Conservation (phyloP, 1,284 basidiomycete genomes). For the Vanrija sp. region DNA sequence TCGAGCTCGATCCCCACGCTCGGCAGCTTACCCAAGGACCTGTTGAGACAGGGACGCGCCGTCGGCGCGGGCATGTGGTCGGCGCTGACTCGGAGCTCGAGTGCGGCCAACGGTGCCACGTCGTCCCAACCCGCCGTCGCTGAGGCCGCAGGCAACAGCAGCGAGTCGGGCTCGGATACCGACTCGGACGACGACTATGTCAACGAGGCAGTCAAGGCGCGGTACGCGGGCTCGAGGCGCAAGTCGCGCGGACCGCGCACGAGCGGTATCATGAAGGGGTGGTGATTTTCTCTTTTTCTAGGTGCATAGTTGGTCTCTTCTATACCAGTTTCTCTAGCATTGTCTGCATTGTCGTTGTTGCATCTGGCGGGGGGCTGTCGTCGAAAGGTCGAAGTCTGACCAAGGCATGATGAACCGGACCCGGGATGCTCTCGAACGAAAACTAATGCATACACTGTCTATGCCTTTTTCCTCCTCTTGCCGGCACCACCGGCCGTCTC, state of each 20-base stretch:
- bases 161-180: slow-evolving; percentile 2
- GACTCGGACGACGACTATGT: slow-evolving; percentile 16
- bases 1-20: slow-evolving; percentile 19
- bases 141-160: background rate
- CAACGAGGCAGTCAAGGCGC: slow-evolving; percentile 6
- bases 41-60: slow-evolving; percentile 6
- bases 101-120: background rate
- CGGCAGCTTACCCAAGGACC: slow-evolving; percentile 9
- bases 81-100: background rate
- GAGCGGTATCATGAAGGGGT: background rate
- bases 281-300: background rate
- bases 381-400: no score
- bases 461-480: slow-evolving; percentile 5
- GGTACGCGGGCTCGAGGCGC: slow-evolving; percentile 11
- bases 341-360: no score
- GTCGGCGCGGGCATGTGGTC: background rate
- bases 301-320: background rate
- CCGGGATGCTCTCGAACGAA: no score
- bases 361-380: no score
- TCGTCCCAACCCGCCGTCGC: background rate
- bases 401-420: no score
- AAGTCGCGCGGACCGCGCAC: no score
- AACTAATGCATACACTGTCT: background rate
- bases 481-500: slow-evolving; percentile 23
- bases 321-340: no score